These are phyloP conservation scores for Begonia fuchsioides DNA, from an alignment of 306 rosid genomes.

Conservation along the genomic window DNA sequence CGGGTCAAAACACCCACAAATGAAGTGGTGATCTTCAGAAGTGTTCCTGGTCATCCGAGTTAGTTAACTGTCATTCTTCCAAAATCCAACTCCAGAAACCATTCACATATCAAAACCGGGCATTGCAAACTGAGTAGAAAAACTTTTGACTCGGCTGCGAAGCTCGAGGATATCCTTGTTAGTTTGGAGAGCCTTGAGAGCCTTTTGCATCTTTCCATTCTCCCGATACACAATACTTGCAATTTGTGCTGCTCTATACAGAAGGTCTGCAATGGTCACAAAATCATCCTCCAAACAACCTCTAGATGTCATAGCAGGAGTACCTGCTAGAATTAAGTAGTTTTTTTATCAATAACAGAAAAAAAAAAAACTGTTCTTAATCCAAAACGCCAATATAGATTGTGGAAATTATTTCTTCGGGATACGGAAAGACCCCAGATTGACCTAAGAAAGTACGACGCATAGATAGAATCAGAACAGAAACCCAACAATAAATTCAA, in stretches of 20 bases:
- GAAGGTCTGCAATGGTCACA: constrained; percentile 76
- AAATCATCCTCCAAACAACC: constrained; percentile 90
- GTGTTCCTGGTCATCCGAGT: no score
- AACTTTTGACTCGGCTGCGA: constrained; percentile 52
- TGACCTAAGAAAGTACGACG: no score
- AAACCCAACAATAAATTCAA: neutral
- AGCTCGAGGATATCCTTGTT: constrained; percentile 67
- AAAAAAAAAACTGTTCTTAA: no score
- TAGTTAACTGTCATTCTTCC: no score
- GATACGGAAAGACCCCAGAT: no score
- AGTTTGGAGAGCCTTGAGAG: constrained; percentile 38
- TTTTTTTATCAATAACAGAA: no score
- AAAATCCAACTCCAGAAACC: no score
- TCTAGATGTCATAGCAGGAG: constrained; percentile 96
- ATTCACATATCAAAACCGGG: constrained; percentile 84
- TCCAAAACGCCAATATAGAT: no score
- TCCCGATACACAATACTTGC: constrained; percentile 54
- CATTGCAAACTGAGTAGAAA: constrained; percentile 81
- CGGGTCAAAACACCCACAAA: no score
- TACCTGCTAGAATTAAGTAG: constrained; percentile 29
- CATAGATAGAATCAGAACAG: neutral
- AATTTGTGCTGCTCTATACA: constrained; percentile 58
- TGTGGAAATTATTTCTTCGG: no score
- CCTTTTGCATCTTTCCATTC: constrained; percentile 48
- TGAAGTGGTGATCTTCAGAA: no score